These are phyloP conservation scores for Endothia cerciana DNA, from an alignment of 2,329 filamentous ascomycete genomes.

Conservation along the genomic window DNA sequence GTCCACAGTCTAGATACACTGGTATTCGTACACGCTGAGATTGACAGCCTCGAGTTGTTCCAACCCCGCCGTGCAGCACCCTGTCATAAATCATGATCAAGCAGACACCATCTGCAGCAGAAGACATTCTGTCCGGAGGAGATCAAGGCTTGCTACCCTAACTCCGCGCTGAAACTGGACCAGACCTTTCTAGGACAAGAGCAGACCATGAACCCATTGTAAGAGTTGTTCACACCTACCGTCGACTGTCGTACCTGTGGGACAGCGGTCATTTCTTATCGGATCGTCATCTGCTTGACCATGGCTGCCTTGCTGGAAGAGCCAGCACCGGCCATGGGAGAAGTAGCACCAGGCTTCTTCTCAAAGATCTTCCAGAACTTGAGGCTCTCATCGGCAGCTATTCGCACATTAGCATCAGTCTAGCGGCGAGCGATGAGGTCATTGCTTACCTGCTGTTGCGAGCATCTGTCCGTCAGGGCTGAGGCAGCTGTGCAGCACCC, in stretches of 20 bases:
- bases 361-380: conserved; percentile 99
- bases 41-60: conserved; percentile 14
- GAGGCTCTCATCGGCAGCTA: conserved; percentile 90
- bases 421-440: background rate
- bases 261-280: conserved; percentile 52
- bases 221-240: conserved; percentile 52
- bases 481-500: conserved; percentile 94
- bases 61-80: conserved; percentile 18
- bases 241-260: conserved; percentile 37
- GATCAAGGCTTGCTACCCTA: conserved; percentile 42
- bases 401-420: conserved; percentile 36
- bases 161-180: conserved; percentile 54
- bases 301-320: conserved; percentile 80
- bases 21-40: conserved; percentile 24
- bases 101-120: conserved; percentile 40
- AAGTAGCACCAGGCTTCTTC: conserved; percentile 83
- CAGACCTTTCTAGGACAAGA: conserved; percentile 39
- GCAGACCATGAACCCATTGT: conserved; percentile 42
- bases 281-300: conserved; percentile 94
- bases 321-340: conserved; percentile 66
- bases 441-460: conserved; percentile 76
- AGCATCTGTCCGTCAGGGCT: conserved; percentile 98
- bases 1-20: conserved; percentile 14
- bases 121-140: conserved; percentile 24
- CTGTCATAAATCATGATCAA: conserved; percentile 34